Conservation (phyloP, 441 rosid species). For the Bruguiera hainesii region DNA sequence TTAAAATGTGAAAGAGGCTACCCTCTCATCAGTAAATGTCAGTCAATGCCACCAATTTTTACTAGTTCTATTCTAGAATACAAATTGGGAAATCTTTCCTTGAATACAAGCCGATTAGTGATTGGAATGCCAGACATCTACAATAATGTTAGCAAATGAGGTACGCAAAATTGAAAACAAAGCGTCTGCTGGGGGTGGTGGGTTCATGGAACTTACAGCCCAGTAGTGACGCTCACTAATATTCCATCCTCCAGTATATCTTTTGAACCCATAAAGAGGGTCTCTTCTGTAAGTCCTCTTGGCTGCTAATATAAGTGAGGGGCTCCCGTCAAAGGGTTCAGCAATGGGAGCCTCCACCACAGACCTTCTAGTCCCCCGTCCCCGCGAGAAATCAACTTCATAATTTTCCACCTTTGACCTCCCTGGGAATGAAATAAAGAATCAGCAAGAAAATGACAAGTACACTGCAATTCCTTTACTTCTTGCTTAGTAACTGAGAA, state of each 20-base stretch:
- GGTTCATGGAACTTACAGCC: conserved; percentile 58
- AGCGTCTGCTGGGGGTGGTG: neutral
- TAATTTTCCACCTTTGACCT: conserved; percentile 24
- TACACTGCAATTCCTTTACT: neutral
- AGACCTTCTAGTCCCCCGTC: conserved; percentile 23
- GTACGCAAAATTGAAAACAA: neutral
- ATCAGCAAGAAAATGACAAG: conserved; percentile 16
- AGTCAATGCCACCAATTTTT: neutral
- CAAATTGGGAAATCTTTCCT: neutral
- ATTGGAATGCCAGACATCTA: neutral
- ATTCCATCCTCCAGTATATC: conserved; percentile 84
- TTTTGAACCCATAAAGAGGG: conserved; percentile 67
- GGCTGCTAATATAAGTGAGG: conserved; percentile 62
- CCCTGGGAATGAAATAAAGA: conserved; percentile 28
- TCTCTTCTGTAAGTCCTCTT: conserved; percentile 77
- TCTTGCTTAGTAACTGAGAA: conserved; percentile 7
- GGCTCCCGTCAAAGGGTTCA: conserved; percentile 36
- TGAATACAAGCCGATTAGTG: no score
- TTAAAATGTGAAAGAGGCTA: neutral
- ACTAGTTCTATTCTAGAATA: neutral
- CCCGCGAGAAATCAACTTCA: conserved; percentile 24
- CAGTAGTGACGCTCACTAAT: conserved; percentile 79
- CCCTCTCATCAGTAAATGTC: neutral
- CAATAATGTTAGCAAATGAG: neutral
- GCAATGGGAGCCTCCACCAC: conserved; percentile 48